Conservation (phyloP, 2,329 filamentous ascomycete species). For the Ophidiomyces ophidiicola region DNA sequence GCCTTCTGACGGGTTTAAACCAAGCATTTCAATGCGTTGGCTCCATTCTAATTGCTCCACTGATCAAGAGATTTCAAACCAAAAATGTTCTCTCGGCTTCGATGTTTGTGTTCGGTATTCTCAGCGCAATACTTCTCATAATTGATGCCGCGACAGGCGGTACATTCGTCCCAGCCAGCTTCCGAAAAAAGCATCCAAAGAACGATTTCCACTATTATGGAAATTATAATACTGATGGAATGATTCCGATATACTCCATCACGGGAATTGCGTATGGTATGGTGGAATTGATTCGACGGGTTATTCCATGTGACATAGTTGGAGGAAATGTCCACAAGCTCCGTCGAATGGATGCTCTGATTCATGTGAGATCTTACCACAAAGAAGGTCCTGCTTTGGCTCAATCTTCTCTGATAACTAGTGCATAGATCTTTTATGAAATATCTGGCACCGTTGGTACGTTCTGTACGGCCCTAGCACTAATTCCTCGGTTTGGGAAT, state of each 20-base stretch:
- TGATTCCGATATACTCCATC: slow-evolving; percentile 5
- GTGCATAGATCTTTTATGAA: slow-evolving; percentile 4
- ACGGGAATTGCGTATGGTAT: slow-evolving; percentile 5
- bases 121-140: slow-evolving; percentile 5
- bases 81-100: slow-evolving; percentile 4
- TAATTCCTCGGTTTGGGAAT: slow-evolving; percentile 4
- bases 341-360: slow-evolving; percentile 5
- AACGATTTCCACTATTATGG: slow-evolving; percentile 9
- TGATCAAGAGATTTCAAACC: slow-evolving; percentile 5
- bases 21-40: slow-evolving; percentile 9
- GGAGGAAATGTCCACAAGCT: slow-evolving; percentile 4
- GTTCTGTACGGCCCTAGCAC: slow-evolving; percentile 1
- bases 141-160: slow-evolving; percentile 6
- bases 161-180: background rate
- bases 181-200: slow-evolving; percentile 7
- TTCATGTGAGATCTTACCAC: background rate
- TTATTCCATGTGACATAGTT: slow-evolving; percentile 6
- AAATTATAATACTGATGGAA: slow-evolving; percentile 5
- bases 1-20: slow-evolving; percentile 4
- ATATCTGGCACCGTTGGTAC: background rate
- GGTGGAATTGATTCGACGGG: slow-evolving; percentile 7
- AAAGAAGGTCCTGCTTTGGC: background rate
- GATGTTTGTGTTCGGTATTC: slow-evolving; percentile 1
- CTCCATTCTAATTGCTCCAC: slow-evolving; percentile 7
- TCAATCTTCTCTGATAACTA: background rate